These are phyloP conservation scores for Geotrichum bryndzae DNA, from an alignment of 1,139 yeast genomes.

Conservation along the genomic window DNA sequence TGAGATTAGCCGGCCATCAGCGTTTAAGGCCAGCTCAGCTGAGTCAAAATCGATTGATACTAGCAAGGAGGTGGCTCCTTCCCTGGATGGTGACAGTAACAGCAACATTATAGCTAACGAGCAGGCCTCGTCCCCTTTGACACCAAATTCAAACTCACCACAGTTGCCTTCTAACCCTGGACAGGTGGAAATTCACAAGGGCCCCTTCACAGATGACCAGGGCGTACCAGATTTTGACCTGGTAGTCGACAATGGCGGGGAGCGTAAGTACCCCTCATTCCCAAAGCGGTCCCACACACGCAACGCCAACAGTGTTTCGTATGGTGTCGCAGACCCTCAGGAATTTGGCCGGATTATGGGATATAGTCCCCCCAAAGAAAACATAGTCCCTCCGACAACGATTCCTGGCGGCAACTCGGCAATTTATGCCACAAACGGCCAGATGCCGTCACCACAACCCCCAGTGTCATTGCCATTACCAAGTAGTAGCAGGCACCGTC, in stretches of 20 bases:
- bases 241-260: slow-evolving; percentile 4
- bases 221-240: slow-evolving; percentile 4
- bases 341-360: slow-evolving; percentile 29
- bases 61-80: background rate
- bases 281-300: slow-evolving; percentile 5
- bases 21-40: slow-evolving; percentile 1
- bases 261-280: slow-evolving; percentile 8
- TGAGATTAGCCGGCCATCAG: slow-evolving; percentile 33
- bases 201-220: slow-evolving; percentile 11
- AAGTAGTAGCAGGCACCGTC: slow-evolving; percentile 3
- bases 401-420: background rate
- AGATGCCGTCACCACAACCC: slow-evolving; percentile 9
- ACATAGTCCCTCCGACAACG: background rate
- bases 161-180: slow-evolving; percentile 8
- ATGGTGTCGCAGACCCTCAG: slow-evolving; percentile 26
- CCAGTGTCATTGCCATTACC: background rate
- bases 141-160: slow-evolving; percentile 8
- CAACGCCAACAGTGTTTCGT: slow-evolving; percentile 28
- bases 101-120: background rate
- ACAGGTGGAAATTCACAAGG: slow-evolving; percentile 10
- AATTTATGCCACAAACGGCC: slow-evolving; percentile 5
- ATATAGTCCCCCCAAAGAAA: slow-evolving; percentile 10
- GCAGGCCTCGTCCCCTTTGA: slow-evolving; percentile 5
- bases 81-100: background rate
- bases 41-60: slow-evolving; percentile 3